phyloP scores from a whole-genome alignment of 176 grass and related monocot species.

The bread wheat (Triticum aestivum) region IWGSC_CS_RefSeq_v2.1 NC_057810.1:294537359-294537858 shows the following conservation, averaged over 20 bases:
- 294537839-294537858: not conserved
- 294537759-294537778: slow-evolving; percentile 24
- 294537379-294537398: too few species aligned
- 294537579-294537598: slow-evolving; percentile 43
- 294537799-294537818: slow-evolving; percentile 44
- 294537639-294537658: too few species aligned
- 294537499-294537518: too few species aligned
- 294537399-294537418: too few species aligned
- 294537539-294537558: slow-evolving; percentile 7
- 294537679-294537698: not conserved
- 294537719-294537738: not conserved
- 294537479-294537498: too few species aligned
- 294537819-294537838: slow-evolving; percentile 30
- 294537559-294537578: slow-evolving; percentile 34
- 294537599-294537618: slow-evolving; percentile 32
- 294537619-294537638: not conserved
- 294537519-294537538: too few species aligned
- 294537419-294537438: too few species aligned
- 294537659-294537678: too few species aligned
- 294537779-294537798: slow-evolving; percentile 10
- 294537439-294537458: too few species aligned
- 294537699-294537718: not conserved
- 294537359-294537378: too few species aligned
- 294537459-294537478: too few species aligned
- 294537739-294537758: slow-evolving; percentile 26